Percentiles rank a stretch among this genome's conserved stretches.
Evolutionary conservation across 352 stramenopile genomes (phyloP).

Genomic region (Phytophthora cactorum): DNA sequence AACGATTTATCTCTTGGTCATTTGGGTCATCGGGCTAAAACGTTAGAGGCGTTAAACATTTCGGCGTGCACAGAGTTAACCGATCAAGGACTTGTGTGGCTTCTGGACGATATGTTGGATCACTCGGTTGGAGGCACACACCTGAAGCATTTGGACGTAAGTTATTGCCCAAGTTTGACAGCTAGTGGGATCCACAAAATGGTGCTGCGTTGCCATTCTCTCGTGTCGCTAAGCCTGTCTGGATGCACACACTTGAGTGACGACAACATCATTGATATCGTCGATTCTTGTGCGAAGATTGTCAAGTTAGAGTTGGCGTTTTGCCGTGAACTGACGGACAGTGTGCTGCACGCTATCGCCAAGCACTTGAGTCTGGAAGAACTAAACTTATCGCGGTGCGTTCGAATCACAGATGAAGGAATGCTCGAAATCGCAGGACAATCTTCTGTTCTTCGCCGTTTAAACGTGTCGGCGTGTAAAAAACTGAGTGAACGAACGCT

Average conservation of each 20-base stretch:
- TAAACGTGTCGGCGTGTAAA: slow-evolving; percentile 85
- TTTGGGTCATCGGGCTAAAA: slow-evolving; percentile 64
- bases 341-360: slow-evolving; percentile 66
- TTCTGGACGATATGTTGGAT: slow-evolving; percentile 77
- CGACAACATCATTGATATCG: slow-evolving; percentile 69
- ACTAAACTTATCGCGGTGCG: slow-evolving; percentile 68
- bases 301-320: slow-evolving; percentile 76
- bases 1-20: slow-evolving; percentile 80
- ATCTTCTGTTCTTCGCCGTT: slow-evolving; percentile 61
- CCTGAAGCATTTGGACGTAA: slow-evolving; percentile 75
- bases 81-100: slow-evolving; percentile 63
- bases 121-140: slow-evolving; percentile 45
- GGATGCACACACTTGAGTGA: slow-evolving; percentile 83
- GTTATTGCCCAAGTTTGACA: slow-evolving; percentile 80
- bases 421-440: slow-evolving; percentile 83
- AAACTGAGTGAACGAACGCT: slow-evolving; percentile 76
- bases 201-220: slow-evolving; percentile 54
- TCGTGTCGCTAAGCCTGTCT: slow-evolving; percentile 84
- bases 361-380: slow-evolving; percentile 83
- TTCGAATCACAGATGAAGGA: slow-evolving; percentile 86
- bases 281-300: slow-evolving; percentile 70
- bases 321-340: slow-evolving; percentile 88
- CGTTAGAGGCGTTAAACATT: slow-evolving; percentile 55
- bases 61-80: slow-evolving; percentile 69
- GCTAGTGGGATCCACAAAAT: slow-evolving; percentile 59